A percentile compares a stretch with the other conserved stretches of the same genome.
Evolutionary conservation across 2,329 filamentous ascomycete genomes (phyloP).

Genomic region (Aspergillus proliferans): DNA sequence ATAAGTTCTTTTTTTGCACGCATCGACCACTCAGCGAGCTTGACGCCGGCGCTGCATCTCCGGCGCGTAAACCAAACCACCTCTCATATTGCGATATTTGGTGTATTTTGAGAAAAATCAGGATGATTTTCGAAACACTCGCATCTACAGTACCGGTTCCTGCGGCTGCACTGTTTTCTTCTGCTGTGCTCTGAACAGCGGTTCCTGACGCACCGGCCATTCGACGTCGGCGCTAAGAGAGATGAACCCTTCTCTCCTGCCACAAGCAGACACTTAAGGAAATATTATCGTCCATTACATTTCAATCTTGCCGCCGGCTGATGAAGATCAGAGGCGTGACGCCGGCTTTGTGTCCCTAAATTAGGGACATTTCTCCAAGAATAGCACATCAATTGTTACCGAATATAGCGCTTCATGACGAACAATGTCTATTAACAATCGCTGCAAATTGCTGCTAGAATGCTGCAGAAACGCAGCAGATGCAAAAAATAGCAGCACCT

Average conservation of each 20-base stretch:
- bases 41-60: background rate
- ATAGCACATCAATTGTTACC: slow-evolving; percentile 19
- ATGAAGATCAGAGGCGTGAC: slow-evolving; percentile 7
- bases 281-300: background rate
- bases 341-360: slow-evolving; percentile 4
- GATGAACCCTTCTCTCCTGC: background rate
- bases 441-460: slow-evolving; percentile 2
- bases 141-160: background rate
- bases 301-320: slow-evolving; percentile 16
- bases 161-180: background rate
- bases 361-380: slow-evolving; percentile 12
- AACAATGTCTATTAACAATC: slow-evolving; percentile 9
- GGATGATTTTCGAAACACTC: background rate
- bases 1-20: background rate
- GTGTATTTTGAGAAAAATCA: background rate
- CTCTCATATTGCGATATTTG: background rate
- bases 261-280: background rate
- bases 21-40: background rate
- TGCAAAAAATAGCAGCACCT: slow-evolving; percentile 38
- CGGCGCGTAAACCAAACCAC: background rate
- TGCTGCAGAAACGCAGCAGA: slow-evolving; percentile 24
- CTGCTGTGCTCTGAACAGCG: background rate
- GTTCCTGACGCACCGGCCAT: slow-evolving; percentile 3
- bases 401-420: slow-evolving; percentile 19
- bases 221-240: slow-evolving; percentile 12